Percentiles rank a stretch among this genome's conserved stretches.
Conservation (phyloP, 2,329 filamentous ascomycete genomes). For the Xylaria sp. region DNA sequence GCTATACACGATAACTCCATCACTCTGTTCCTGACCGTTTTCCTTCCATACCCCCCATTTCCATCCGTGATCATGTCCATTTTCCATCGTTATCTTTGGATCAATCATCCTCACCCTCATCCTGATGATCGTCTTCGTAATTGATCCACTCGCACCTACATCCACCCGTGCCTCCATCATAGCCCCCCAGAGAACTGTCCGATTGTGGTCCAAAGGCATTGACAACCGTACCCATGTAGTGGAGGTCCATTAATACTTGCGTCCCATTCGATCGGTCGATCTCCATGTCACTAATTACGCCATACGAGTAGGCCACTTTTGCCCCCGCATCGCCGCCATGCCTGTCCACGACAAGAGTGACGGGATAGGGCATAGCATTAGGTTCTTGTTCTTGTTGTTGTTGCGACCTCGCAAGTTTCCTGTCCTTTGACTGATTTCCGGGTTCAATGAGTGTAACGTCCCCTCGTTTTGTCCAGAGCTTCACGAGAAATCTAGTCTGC, state of each 20-base stretch:
- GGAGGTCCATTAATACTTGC: slow-evolving; percentile 46
- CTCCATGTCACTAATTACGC: slow-evolving; percentile 42
- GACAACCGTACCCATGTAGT: slow-evolving; percentile 46
- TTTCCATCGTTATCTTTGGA: neutral
- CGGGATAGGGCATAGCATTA: slow-evolving; percentile 58
- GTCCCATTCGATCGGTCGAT: slow-evolving; percentile 41
- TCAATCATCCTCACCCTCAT: too few relatives aligned
- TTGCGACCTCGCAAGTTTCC: slow-evolving; percentile 5
- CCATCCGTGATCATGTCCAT: neutral
- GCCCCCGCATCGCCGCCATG: slow-evolving; percentile 51
- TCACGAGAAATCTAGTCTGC: slow-evolving; percentile 57
- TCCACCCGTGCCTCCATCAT: slow-evolving; percentile 59
- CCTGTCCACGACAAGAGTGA: slow-evolving; percentile 56
- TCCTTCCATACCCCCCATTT: too few relatives aligned
- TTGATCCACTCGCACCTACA: slow-evolving; percentile 60
- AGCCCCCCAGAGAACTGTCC: slow-evolving; percentile 49
- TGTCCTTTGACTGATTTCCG: slow-evolving; percentile 14
- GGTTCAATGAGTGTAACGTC: slow-evolving; percentile 38
- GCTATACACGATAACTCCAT: neutral
- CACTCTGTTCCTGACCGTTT: neutral
- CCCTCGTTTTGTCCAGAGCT: slow-evolving; percentile 56
- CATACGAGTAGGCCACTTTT: slow-evolving; percentile 53
- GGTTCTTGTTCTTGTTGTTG: slow-evolving; percentile 22
- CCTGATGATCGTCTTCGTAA: slow-evolving; percentile 29
- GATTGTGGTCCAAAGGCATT: slow-evolving; percentile 41